Conservation (phyloP, 768 basidiomycete species). For the Boletus vinaceobasis region DNA sequence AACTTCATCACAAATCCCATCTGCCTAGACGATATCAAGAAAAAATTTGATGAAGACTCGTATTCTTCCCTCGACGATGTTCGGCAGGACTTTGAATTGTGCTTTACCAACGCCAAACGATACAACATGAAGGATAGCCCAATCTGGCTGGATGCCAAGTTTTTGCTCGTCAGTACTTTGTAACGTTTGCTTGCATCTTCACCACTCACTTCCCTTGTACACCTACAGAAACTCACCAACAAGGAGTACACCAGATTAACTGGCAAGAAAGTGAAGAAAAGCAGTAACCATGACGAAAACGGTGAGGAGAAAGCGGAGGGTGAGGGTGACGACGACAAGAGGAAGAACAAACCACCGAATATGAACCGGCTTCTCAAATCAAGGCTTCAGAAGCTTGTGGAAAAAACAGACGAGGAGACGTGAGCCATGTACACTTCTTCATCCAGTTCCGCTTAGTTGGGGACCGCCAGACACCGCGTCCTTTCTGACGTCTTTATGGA, state of each 20-base stretch:
- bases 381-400: slow-evolving; percentile 68
- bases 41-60: slow-evolving; percentile 54
- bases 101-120: slow-evolving; percentile 76
- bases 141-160: slow-evolving; percentile 82
- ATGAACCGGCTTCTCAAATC: slow-evolving; percentile 64
- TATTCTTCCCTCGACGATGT: slow-evolving; percentile 68
- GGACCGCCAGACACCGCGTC: slow-evolving; percentile 52
- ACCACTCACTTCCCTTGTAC: slow-evolving; percentile 1
- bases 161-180: slow-evolving; percentile 58
- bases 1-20: slow-evolving; percentile 74
- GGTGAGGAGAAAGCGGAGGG: slow-evolving; percentile 41
- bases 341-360: slow-evolving; percentile 54
- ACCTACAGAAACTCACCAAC: slow-evolving; percentile 42
- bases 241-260: slow-evolving; percentile 47
- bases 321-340: slow-evolving; percentile 45
- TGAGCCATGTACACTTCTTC: slow-evolving; percentile 35
- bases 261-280: slow-evolving; percentile 40
- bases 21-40: slow-evolving; percentile 86
- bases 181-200: not conserved
- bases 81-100: slow-evolving; percentile 68
- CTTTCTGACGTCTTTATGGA: slow-evolving; percentile 79
- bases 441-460: not conserved
- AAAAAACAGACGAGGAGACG: slow-evolving; percentile 65
- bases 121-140: slow-evolving; percentile 79
- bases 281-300: slow-evolving; percentile 37